Conservation (phyloP, 1,139 yeast species). For the Protomyces lactucae-debilis region DNA sequence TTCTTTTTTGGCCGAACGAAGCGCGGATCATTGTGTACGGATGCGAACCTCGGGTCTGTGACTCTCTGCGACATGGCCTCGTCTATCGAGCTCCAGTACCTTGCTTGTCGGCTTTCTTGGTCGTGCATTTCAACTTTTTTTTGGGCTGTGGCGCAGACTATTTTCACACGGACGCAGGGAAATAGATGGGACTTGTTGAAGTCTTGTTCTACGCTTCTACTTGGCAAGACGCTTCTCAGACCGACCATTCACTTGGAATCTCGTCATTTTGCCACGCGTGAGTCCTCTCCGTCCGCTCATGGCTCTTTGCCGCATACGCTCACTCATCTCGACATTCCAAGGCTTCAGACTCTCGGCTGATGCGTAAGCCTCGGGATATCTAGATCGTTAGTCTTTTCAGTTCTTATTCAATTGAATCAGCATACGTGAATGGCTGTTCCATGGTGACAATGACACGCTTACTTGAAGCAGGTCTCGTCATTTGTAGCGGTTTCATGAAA, state of each 20-base stretch:
- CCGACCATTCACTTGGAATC: constrained; percentile 11
- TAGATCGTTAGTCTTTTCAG: neutral
- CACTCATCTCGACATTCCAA: constrained; percentile 2
- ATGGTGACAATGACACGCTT: constrained; percentile 35
- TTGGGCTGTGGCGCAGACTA: neutral
- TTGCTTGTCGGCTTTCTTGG: neutral
- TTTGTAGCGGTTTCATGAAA: constrained; percentile 16
- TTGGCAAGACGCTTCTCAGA: neutral
- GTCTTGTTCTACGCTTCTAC: neutral
- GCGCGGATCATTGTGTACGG: constrained; percentile 82
- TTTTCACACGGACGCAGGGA: neutral
- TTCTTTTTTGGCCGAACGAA: constrained; percentile 67
- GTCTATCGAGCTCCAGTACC: neutral
- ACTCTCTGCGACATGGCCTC: neutral
- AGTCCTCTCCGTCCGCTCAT: constrained; percentile 14
- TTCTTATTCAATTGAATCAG: neutral
- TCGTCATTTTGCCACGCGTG: neutral
- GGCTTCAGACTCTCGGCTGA: constrained; percentile 2
- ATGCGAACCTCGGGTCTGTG: constrained; percentile 67
- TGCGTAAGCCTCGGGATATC: constrained; percentile 11
- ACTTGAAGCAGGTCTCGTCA: constrained; percentile 16
- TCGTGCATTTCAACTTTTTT: neutral
- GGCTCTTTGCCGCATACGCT: constrained; percentile 4
- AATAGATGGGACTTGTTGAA: neutral
- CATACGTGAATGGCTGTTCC: constrained; percentile 34